Conservation (phyloP, 164 flowering plant species). For the Magnolia officinalis region DNA sequence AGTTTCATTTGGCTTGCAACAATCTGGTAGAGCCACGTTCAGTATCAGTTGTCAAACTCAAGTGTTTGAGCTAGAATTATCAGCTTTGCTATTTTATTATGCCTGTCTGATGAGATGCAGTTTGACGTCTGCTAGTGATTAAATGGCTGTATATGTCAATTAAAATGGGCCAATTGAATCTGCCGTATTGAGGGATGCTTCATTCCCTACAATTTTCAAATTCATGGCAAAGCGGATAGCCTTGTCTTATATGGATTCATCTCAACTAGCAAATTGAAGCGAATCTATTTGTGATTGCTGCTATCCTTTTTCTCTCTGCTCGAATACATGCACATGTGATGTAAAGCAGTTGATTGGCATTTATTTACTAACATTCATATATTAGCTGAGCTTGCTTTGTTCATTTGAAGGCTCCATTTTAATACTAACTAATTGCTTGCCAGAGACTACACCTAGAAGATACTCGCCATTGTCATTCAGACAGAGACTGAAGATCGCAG, state of each 20-base stretch:
- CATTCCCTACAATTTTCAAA: no score
- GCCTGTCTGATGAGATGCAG: no score
- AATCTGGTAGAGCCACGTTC: no score
- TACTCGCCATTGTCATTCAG: slow-evolving; percentile 65
- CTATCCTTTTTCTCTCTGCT: neutral
- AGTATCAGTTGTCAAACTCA: no score
- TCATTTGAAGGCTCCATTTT: neutral
- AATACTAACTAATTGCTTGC: slow-evolving; percentile 11
- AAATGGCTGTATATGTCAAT: no score
- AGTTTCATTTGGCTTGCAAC: no score
- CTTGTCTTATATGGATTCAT: neutral
- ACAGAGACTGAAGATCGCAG: slow-evolving; percentile 74
- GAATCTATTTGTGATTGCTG: neutral
- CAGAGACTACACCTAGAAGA: slow-evolving; percentile 83
- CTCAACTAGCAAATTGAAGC: neutral
- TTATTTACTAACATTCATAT: neutral
- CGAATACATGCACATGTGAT: neutral
- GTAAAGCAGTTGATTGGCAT: neutral
- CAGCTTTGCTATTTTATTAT: no score
- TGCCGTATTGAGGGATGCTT: no score
- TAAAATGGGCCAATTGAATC: no score
- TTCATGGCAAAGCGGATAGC: no score
- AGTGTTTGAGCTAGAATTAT: no score
- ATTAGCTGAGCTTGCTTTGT: neutral
- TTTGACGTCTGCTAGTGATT: no score